phyloP scores from a whole-genome alignment of 1,284 basidiomycete genomes.

The Ustilago vetiveriae region DNA sequence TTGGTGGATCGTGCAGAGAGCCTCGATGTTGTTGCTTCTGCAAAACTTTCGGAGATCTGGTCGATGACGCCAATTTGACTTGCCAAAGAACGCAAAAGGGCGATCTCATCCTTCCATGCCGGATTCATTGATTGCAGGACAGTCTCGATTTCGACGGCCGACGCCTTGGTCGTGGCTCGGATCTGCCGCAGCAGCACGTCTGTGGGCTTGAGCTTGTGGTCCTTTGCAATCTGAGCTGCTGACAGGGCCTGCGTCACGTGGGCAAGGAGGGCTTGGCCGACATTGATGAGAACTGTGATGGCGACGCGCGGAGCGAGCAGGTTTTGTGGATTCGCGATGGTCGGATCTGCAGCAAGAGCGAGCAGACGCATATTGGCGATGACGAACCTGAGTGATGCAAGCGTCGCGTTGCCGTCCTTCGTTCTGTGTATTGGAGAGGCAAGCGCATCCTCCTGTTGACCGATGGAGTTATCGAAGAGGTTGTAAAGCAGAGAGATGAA shows the following conservation, averaged over 20 bases:
- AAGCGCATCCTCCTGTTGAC: not conserved
- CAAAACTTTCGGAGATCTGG: slow-evolving; percentile 16
- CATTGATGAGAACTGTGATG: slow-evolving; percentile 43
- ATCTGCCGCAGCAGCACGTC: slow-evolving; percentile 5
- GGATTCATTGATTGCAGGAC: slow-evolving; percentile 41
- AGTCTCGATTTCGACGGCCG: slow-evolving; percentile 17
- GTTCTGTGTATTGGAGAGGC: not conserved
- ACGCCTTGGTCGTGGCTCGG: slow-evolving; percentile 6
- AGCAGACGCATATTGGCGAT: slow-evolving; percentile 33
- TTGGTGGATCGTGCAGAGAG: not conserved
- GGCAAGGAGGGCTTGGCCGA: slow-evolving; percentile 29
- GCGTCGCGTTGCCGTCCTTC: slow-evolving; percentile 6
- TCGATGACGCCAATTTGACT: slow-evolving; percentile 41
- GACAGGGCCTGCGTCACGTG: slow-evolving; percentile 20
- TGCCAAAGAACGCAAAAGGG: slow-evolving; percentile 31
- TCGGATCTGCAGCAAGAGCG: slow-evolving; percentile 24
- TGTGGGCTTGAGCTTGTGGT: slow-evolving; percentile 13
- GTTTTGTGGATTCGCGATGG: slow-evolving; percentile 25
- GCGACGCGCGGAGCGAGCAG: slow-evolving; percentile 43
- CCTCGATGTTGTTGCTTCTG: slow-evolving; percentile 4
- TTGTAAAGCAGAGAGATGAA: slow-evolving; percentile 22
- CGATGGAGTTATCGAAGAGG: not conserved
- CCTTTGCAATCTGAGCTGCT: slow-evolving; percentile 11
- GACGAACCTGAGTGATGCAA: slow-evolving; percentile 22
- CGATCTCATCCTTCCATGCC: slow-evolving; percentile 46